Base-by-base conservation (phyloP, 768 basidiomycete genomes). In the Tylopilus subfusipes region DNA sequence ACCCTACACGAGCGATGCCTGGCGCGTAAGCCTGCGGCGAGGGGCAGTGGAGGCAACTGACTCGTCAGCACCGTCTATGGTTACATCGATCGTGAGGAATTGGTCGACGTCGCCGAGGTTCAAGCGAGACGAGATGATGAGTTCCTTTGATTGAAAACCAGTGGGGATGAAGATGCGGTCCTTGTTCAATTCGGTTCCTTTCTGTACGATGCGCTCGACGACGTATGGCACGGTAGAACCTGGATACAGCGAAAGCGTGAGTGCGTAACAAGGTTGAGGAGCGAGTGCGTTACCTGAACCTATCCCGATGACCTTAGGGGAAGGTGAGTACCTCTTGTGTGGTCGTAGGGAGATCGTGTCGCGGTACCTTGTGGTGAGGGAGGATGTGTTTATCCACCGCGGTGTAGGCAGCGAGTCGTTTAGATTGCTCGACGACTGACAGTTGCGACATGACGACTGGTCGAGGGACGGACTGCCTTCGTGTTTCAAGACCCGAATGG, bases 1-100 rank as follows among this genome's bases (percentile, higher is more conserved):
- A n/a, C n/a, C n/a, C n/a, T n/a, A n/a, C n/a, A n/a, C n/a, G n/a
- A n/a, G n/a, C n/a, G n/a, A n/a, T n/a, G n/a, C n/a, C n/a, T n/a
- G n/a, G n/a, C n/a, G n/a, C n/a, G n/a, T n/a, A n/a, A n/a, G n/a
- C n/a, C n/a, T n/a, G n/a, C n/a, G n/a, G 43, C 7, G 14, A 44
- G 45, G 36, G 22, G 19, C 10, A 34, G 36, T 24, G 33, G 16
- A 48, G 1, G 42, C 9, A 2, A 72, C 90, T 60, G 60, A 95
- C 92, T 98, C 96, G 58, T 98, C 96, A 3, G 96, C 96, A 42
- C 96, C 96, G 67, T 99, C 97, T 40, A 99, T 84, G 1, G 95
- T 98, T n/a, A 98, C 91, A 64, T 99, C 97, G 51, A 98, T 87
- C 2, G 78, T 76, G 5, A 89, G 86, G 72, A 88, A 94, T 68